Evolutionary conservation across 176 grass and related monocot species (phyloP).

Genomic region (Raddia guianensis): DNA sequence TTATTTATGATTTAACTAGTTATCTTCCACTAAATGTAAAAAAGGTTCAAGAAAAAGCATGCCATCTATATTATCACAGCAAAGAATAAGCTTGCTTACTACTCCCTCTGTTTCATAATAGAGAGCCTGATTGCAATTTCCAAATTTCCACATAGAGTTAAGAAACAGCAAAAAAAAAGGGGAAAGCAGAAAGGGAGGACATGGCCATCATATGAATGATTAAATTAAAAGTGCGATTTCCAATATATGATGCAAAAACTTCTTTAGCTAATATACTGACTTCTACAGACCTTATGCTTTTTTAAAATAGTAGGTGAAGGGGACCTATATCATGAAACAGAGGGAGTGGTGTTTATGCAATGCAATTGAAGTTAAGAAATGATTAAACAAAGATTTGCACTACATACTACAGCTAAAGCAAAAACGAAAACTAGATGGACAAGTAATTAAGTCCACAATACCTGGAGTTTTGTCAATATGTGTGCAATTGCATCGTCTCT

Average conservation of each 20-base stretch:
- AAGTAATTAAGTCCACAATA: slow-evolving; percentile 31
- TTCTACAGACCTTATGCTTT: not conserved
- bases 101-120: slow-evolving; percentile 6
- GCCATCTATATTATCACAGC: not conserved
- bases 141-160: slow-evolving; percentile 16
- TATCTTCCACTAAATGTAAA: not conserved
- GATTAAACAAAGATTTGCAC: not conserved
- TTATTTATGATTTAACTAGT: slow-evolving; percentile 23
- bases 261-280: slow-evolving; percentile 10
- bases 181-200: not conserved
- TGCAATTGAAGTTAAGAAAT: slow-evolving; percentile 5
- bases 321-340: not conserved
- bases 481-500: slow-evolving; percentile 97
- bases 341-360: not conserved
- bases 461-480: slow-evolving; percentile 97
- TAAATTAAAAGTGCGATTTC: not conserved
- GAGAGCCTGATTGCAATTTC: not conserved
- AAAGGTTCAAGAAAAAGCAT: slow-evolving; percentile 10
- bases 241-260: not conserved
- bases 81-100: not conserved
- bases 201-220: slow-evolving; percentile 3
- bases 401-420: not conserved
- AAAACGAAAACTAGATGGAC: not conserved
- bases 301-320: not conserved
- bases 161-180: not conserved